Conservation (phyloP, 2,329 filamentous ascomycete genomes). For the Penicillium oxalicum region DNA sequence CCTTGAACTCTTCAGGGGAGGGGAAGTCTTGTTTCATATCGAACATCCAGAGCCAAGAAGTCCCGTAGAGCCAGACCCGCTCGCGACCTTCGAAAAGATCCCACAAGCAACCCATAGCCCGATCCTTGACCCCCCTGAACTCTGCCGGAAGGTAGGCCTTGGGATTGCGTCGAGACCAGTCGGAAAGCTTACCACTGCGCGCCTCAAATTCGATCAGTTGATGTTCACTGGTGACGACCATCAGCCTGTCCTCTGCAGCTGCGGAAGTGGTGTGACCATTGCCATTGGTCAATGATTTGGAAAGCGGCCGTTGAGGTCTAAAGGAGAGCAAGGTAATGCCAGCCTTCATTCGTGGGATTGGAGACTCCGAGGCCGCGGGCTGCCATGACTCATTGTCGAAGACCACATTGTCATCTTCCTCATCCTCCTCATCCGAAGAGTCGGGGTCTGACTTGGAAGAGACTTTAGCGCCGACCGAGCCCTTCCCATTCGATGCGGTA, state of each 20-base stretch:
- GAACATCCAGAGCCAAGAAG: slow-evolving; percentile 85
- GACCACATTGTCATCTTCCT: slow-evolving; percentile 42
- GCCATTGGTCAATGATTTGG: slow-evolving; percentile 40
- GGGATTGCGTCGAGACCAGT: slow-evolving; percentile 82
- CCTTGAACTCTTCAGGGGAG: slow-evolving; percentile 27
- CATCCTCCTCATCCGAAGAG: slow-evolving; percentile 46
- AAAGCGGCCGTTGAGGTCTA: slow-evolving; percentile 37
- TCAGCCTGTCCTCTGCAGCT: slow-evolving; percentile 49
- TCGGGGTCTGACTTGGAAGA: slow-evolving; percentile 45
- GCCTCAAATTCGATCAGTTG: slow-evolving; percentile 75
- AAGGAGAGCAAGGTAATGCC: slow-evolving; percentile 65
- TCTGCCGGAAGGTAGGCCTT: slow-evolving; percentile 66
- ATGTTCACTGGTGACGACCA: slow-evolving; percentile 59
- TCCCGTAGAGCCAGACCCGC: slow-evolving; percentile 81
- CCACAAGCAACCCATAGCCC: slow-evolving; percentile 81
- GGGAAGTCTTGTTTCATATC: slow-evolving; percentile 68
- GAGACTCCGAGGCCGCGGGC: slow-evolving; percentile 62
- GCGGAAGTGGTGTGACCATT: slow-evolving; percentile 16
- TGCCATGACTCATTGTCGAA: slow-evolving; percentile 65
- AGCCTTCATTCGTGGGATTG: slow-evolving; percentile 63
- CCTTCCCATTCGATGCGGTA: slow-evolving; percentile 38
- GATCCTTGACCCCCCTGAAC: slow-evolving; percentile 68
- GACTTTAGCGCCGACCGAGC: slow-evolving; percentile 35
- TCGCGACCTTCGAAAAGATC: slow-evolving; percentile 54
- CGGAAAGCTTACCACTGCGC: slow-evolving; percentile 66